Percentiles rank a stretch among this genome's conserved stretches.
These are phyloP conservation scores for Neurospora intermedia DNA, from an alignment of 495 filamentous ascomycete species.

Conservation along the genomic window DNA sequence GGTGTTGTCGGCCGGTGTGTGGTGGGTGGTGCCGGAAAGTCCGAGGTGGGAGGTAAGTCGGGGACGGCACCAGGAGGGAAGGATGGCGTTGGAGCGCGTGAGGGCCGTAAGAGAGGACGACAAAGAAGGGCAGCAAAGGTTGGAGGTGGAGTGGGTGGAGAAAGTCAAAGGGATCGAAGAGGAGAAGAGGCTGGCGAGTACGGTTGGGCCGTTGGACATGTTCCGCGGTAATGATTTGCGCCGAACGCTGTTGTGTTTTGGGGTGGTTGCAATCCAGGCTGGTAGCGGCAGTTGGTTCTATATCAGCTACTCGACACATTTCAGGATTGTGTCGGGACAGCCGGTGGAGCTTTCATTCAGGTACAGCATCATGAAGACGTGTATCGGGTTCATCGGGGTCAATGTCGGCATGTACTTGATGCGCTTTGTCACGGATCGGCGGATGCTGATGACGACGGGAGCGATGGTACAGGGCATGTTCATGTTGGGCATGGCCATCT, in stretches of 20 bases:
- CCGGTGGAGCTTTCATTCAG: constrained; percentile 28
- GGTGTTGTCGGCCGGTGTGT: constrained; percentile 36
- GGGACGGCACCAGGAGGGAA: constrained; percentile 33
- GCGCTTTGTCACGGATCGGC: constrained; percentile 26
- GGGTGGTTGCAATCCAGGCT: constrained; percentile 25
- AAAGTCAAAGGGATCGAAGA: constrained; percentile 29
- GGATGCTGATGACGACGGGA: constrained; percentile 25
- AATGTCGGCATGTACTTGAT: constrained; percentile 29
- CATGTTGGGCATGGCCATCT: constrained; percentile 27
- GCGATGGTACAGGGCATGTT: constrained; percentile 22
- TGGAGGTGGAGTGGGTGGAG: constrained; percentile 30
- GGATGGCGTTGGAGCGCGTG: constrained; percentile 28
- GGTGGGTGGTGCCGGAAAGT: constrained; percentile 50
- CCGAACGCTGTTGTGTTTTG: constrained; percentile 29
- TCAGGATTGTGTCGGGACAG: constrained; percentile 28
- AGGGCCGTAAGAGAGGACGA: constrained; percentile 17
- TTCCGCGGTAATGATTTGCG: constrained; percentile 28
- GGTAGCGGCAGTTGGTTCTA: constrained; percentile 30
- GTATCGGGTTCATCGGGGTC: constrained; percentile 29
- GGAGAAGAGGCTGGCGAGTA: constrained; percentile 20
- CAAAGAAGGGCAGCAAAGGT: constrained; percentile 20
- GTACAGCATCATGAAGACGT: constrained; percentile 28
- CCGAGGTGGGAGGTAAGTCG: constrained; percentile 48
- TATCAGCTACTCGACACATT: constrained; percentile 33
- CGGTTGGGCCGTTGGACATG: constrained; percentile 25